phyloP scores from a whole-genome alignment of 805 yeast species.

The Ogataea zsoltii region DNA sequence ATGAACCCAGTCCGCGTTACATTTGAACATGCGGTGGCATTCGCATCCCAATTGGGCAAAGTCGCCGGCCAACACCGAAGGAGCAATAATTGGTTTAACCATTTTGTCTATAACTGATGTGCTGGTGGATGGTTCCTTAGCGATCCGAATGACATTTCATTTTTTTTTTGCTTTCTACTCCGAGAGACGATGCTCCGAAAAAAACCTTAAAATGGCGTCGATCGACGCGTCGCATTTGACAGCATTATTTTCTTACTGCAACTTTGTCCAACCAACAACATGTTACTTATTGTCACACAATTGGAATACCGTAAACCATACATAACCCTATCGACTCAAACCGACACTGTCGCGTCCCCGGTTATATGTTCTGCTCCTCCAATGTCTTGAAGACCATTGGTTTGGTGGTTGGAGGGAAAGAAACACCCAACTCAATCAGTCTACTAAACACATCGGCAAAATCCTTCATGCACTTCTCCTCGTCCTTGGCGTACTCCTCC shows the following conservation, averaged over 20 bases:
- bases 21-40: slow-evolving; percentile 74
- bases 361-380: slow-evolving; percentile 59
- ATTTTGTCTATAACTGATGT: too few relatives aligned
- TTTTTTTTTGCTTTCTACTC: too few relatives aligned
- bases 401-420: slow-evolving; percentile 52
- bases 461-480: slow-evolving; percentile 49
- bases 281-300: too few relatives aligned
- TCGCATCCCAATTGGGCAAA: slow-evolving; percentile 88
- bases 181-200: neutral
- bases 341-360: too few relatives aligned
- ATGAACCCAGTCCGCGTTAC: slow-evolving; percentile 96
- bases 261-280: too few relatives aligned
- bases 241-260: too few relatives aligned
- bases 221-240: too few relatives aligned
- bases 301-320: too few relatives aligned
- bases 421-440: slow-evolving; percentile 72
- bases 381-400: slow-evolving; percentile 60
- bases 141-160: too few relatives aligned
- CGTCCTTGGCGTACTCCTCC: slow-evolving; percentile 50
- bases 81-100: slow-evolving; percentile 80
- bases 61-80: slow-evolving; percentile 90
- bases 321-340: too few relatives aligned
- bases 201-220: neutral
- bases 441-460: slow-evolving; percentile 46
- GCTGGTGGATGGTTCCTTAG: too few relatives aligned